These are phyloP conservation scores for Penicillium pancosmium DNA, from an alignment of 495 filamentous ascomycete genomes.

Conservation along the genomic window DNA sequence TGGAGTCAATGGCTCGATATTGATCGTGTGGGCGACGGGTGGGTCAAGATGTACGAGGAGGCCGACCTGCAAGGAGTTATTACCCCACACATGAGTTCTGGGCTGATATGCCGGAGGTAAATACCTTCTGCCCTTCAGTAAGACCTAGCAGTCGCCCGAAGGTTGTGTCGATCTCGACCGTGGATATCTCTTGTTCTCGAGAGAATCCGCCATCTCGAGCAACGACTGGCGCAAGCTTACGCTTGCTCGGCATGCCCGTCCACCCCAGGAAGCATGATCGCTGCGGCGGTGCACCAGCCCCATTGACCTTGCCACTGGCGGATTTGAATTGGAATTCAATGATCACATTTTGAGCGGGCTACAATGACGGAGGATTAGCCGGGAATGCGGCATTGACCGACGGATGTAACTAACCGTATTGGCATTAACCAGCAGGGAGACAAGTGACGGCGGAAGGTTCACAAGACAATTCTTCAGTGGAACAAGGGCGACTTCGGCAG, in stretches of 20 bases:
- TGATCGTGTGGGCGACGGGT: conserved; percentile 84
- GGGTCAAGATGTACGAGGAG: conserved; percentile 83
- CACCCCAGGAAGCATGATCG: conserved; percentile 86
- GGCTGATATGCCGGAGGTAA: conserved; percentile 17
- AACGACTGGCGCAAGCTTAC: conserved; percentile 71
- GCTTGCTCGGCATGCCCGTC: conserved; percentile 95
- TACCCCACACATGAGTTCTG: conserved; percentile 12
- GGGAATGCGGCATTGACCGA: conserved; percentile 1
- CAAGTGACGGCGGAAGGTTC: conserved; percentile 86
- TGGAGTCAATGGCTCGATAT: conserved; percentile 92
- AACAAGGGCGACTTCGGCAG: conserved; percentile 76
- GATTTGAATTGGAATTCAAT: conserved; percentile 78
- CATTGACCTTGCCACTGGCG: conserved; percentile 40
- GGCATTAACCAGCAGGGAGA: conserved; percentile 77
- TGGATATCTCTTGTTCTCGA: conserved; percentile 70
- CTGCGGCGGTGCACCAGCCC: conserved; percentile 49
- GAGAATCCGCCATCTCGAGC: conserved; percentile 66
- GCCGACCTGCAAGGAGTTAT: conserved; percentile 53
- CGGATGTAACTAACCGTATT: conserved; percentile 70
- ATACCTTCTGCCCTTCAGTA: conserved; percentile 81
- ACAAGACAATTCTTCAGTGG: conserved; percentile 92
- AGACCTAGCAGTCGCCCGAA: conserved; percentile 84
- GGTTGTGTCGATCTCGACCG: conserved; percentile 87
- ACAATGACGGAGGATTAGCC: conserved; percentile 19
- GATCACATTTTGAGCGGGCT: conserved; percentile 93